These are phyloP conservation scores for Uncinocarpus reesii DNA, from an alignment of 2,329 filamentous ascomycete genomes.

Conservation along the genomic window DNA sequence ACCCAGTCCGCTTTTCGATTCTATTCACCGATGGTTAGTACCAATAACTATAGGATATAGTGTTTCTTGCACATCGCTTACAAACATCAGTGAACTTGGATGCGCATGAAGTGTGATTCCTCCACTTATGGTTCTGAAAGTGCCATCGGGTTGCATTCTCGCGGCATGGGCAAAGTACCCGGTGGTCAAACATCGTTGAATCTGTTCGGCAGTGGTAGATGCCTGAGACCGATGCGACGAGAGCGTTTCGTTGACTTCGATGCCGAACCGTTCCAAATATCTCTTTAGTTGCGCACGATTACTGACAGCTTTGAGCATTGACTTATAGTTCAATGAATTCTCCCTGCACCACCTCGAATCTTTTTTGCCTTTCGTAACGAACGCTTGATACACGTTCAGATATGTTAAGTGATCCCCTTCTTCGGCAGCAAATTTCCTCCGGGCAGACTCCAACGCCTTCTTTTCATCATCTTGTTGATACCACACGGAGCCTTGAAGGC, in stretches of 20 bases:
- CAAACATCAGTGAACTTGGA: constrained; percentile 84
- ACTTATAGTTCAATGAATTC: constrained; percentile 77
- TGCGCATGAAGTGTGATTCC: constrained; percentile 72
- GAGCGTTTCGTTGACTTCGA: constrained; percentile 55
- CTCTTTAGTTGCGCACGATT: constrained; percentile 77
- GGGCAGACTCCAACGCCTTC: constrained; percentile 61
- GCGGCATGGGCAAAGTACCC: constrained; percentile 93
- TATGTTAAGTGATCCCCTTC: constrained; percentile 91
- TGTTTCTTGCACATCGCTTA: constrained; percentile 28
- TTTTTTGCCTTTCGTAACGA: constrained; percentile 71
- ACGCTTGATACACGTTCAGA: constrained; percentile 85
- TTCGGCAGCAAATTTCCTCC: constrained; percentile 76
- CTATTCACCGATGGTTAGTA: constrained; percentile 25
- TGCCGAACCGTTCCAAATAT: constrained; percentile 75
- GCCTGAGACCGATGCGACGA: constrained; percentile 26
- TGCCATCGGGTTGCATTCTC: constrained; percentile 86
- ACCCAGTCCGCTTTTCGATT: constrained; percentile 96
- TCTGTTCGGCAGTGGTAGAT: constrained; percentile 55
- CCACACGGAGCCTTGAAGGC: constrained; percentile 72
- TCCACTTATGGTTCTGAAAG: constrained; percentile 74
- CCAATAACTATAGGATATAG: neutral
- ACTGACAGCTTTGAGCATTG: constrained; percentile 69
- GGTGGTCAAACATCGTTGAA: constrained; percentile 72
- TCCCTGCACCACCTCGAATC: constrained; percentile 79
- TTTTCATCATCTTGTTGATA: constrained; percentile 62